Percentiles rank a stretch among this genome's conserved stretches.
Conservation (phyloP, 2,329 filamentous ascomycete species). For the Graphilbum fragrans region DNA sequence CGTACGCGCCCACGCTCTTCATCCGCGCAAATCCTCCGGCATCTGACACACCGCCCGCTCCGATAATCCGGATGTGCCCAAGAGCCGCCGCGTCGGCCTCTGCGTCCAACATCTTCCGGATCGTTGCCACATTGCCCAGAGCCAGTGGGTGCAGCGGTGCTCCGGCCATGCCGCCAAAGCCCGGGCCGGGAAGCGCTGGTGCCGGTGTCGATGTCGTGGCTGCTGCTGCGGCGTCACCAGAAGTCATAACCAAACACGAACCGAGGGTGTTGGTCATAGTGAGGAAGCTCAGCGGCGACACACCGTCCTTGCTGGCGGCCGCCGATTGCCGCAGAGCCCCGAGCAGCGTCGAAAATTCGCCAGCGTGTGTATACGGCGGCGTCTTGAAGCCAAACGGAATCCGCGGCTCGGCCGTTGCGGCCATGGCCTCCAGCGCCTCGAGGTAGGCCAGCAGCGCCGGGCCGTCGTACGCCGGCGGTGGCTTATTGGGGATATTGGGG, state of each 20-base stretch:
- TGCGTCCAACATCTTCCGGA: conserved; percentile 47
- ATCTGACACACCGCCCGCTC: conserved; percentile 61
- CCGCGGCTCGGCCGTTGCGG: conserved; percentile 5
- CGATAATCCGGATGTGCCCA: conserved; percentile 49
- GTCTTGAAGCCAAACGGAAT: conserved; percentile 54
- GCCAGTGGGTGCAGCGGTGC: conserved; percentile 61
- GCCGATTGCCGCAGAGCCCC: conserved; percentile 29
- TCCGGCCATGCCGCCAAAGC: conserved; percentile 62
- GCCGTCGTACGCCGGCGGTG: conserved; percentile 58
- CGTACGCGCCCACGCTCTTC: conserved; percentile 50
- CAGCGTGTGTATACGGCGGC: conserved; percentile 62
- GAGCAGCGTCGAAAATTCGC: conserved; percentile 48
- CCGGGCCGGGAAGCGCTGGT: conserved; percentile 39
- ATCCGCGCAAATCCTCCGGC: conserved; percentile 50
- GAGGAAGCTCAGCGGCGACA: conserved; percentile 49
- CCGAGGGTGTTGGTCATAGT: conserved; percentile 66
- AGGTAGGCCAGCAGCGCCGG: conserved; percentile 43
- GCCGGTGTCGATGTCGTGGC: conserved; percentile 14
- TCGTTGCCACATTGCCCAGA: conserved; percentile 60
- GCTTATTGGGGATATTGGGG: conserved; percentile 57
- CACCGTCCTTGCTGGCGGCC: conserved; percentile 8
- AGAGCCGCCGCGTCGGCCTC: conserved; percentile 28
- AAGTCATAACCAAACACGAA: conserved; percentile 46
- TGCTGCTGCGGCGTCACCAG: conserved; percentile 1
- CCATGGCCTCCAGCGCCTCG: conserved; percentile 19